Base-by-base conservation (phyloP, 352 stramenopile genomes). In the Hyaloperonospora brassicae region DNA sequence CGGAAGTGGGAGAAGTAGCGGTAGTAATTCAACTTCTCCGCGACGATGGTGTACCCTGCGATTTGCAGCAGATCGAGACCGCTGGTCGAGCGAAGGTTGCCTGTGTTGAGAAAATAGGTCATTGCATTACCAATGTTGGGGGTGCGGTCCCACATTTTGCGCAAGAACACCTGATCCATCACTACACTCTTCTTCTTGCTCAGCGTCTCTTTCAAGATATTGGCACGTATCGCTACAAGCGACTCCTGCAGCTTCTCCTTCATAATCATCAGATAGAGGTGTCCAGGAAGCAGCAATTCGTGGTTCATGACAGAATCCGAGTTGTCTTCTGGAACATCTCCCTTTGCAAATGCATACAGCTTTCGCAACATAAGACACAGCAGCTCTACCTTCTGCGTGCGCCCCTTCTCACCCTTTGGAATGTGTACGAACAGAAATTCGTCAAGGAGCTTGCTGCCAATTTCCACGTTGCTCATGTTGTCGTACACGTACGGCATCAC, bases 21-120 rank as follows among this genome's bases (percentile, higher is more conserved):
- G 63, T 99, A 95, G 70, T 98, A 98, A 70, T 99, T 99, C 45
- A 99, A 76, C 55, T 98, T 96, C 68, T 99, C 97, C 0, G 97
- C 97, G 12, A 99, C 95, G 68, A 99, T 98, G 17, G 96, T 99
- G 73, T 98, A 99, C 35, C 97, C 97, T 6, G 93, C 87, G 42
- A 96, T 72, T 61, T 98, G 90, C 87, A 99, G 97, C 35, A 99
- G 73, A 84, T 99, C 97, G 6, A 99, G 70, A 50, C 97, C 97
- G 21, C 92, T 98, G 0, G 86, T 94, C 44, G 93, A 98, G 46
- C 97, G 85, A 27, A 99, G 84, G 72, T 99, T 99, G 25, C 97
- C 97, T 14, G 97, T 99, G 49, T 97, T 98, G 42, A 99, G 75
- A 64, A 99, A 98, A 62, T 98, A 98, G n/a, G 87, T 89, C 64